Conservation (phyloP, 768 basidiomycete genomes). For the Xerocomellus amylosporus region DNA sequence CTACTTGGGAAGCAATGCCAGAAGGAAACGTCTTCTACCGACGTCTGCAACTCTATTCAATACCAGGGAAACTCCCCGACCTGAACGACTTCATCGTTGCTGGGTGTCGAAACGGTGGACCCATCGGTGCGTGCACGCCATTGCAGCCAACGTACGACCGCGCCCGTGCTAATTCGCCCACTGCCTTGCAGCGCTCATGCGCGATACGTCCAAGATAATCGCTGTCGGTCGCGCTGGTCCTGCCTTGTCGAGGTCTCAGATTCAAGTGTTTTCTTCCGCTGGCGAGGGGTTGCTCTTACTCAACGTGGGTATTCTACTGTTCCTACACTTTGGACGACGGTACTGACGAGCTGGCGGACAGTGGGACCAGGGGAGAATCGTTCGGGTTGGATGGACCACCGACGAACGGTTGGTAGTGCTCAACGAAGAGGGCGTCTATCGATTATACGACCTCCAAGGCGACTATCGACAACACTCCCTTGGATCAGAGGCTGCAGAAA, state of each 20-base stretch:
- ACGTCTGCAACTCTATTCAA: slow-evolving; percentile 79
- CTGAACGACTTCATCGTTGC: slow-evolving; percentile 77
- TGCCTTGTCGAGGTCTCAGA: slow-evolving; percentile 69
- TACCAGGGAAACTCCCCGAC: slow-evolving; percentile 74
- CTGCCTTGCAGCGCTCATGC: slow-evolving; percentile 67
- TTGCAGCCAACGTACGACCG: neutral
- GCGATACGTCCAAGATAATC: slow-evolving; percentile 78
- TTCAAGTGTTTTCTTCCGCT: slow-evolving; percentile 84
- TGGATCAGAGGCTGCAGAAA: slow-evolving; percentile 76
- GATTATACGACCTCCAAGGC: slow-evolving; percentile 83
- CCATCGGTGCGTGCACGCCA: slow-evolving; percentile 59
- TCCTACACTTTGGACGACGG: neutral
- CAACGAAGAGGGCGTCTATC: slow-evolving; percentile 90
- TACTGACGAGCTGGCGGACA: slow-evolving; percentile 33
- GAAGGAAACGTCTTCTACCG: slow-evolving; percentile 86
- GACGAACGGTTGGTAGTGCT: slow-evolving; percentile 81
- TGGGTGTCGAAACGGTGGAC: slow-evolving; percentile 84
- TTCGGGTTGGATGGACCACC: slow-evolving; percentile 81
- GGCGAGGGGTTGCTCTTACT: slow-evolving; percentile 68
- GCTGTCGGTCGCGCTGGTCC: slow-evolving; percentile 59
- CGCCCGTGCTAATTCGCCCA: slow-evolving; percentile 1
- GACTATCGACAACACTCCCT: slow-evolving; percentile 85
- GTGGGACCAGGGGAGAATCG: slow-evolving; percentile 90
- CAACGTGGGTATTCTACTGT: slow-evolving; percentile 56
- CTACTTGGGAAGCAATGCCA: slow-evolving; percentile 89